A percentile compares a stretch with the other conserved stretches of the same genome.
These are phyloP conservation scores for Thielaviopsis populi DNA, from an alignment of 2,329 filamentous ascomycete species.

Conservation along the genomic window DNA sequence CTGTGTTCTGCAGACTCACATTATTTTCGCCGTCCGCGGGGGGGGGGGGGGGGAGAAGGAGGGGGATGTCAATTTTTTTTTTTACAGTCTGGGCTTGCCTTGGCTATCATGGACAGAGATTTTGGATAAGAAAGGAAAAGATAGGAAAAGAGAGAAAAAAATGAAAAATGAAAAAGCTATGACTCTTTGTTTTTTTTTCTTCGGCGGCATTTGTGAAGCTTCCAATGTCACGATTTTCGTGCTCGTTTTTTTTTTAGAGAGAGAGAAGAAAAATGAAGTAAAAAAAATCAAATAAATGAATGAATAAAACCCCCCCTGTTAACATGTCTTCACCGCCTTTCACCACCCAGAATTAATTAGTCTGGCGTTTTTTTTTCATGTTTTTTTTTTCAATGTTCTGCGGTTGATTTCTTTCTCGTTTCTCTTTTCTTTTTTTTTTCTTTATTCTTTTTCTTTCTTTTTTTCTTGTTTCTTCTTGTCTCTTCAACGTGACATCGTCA, in stretches of 20 bases:
- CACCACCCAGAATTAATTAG: too few species aligned
- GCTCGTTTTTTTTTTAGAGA: too few species aligned
- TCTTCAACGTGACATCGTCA: not conserved
- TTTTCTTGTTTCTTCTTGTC: not conserved
- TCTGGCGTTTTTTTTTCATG: too few species aligned
- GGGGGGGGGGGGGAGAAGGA: too few species aligned
- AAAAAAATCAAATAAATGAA: too few species aligned
- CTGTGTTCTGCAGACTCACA: too few species aligned
- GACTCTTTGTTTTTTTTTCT: not conserved
- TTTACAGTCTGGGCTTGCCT: not conserved
- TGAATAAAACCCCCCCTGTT: not conserved
- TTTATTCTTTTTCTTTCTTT: not conserved
- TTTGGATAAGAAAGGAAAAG: not conserved
- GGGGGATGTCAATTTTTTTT: not conserved
- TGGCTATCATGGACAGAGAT: not conserved
- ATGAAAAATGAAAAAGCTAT: not conserved
- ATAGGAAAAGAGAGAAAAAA: not conserved
- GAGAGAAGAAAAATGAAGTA: too few species aligned
- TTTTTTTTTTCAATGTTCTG: too few species aligned
- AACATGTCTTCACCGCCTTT: not conserved
- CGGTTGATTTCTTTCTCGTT: not conserved
- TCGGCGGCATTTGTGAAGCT: not conserved
- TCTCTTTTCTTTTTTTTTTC: not conserved
- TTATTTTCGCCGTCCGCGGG: too few species aligned
- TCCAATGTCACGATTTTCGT: too few species aligned